Percentiles rank a stretch among this genome's conserved stretches.
phyloP scores from a whole-genome alignment of 371 early-diverging fungal genomes.

The Cokeromyces recurvatus region DNA sequence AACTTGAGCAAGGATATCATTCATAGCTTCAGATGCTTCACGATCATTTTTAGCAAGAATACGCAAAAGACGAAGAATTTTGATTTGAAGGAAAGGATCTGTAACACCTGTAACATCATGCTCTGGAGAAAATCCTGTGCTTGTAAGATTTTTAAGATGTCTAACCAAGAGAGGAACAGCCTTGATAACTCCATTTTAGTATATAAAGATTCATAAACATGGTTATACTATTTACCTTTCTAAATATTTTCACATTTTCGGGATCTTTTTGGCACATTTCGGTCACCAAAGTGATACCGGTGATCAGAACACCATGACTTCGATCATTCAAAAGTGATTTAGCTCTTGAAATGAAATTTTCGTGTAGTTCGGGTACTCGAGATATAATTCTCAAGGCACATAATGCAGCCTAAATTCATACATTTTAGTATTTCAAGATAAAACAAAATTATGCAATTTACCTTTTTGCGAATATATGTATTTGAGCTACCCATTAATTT shows the following conservation, averaged over 20 bases:
- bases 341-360: constrained; percentile 74
- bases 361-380: constrained; percentile 89
- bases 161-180: constrained; percentile 83
- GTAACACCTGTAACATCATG: constrained; percentile 95
- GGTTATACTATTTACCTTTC: constrained; percentile 59
- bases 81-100: constrained; percentile 96
- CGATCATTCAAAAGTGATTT: constrained; percentile 83
- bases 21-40: constrained; percentile 91
- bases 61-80: constrained; percentile 86
- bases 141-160: constrained; percentile 84
- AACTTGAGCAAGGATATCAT: constrained; percentile 94
- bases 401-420: constrained; percentile 86
- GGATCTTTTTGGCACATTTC: constrained; percentile 82
- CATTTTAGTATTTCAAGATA: too few species aligned
- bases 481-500: constrained; percentile 86
- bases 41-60: constrained; percentile 82
- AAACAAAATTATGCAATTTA: too few species aligned
- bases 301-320: constrained; percentile 93
- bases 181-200: too few species aligned
- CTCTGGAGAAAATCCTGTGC: constrained; percentile 89
- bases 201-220: too few species aligned
- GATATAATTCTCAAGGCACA: constrained; percentile 88
- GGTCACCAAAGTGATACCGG: constrained; percentile 85
- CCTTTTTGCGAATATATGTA: constrained; percentile 95
- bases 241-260: constrained; percentile 64